Percentiles rank a stretch among this genome's conserved stretches.
These are phyloP conservation scores for Trifolium fragiferum DNA, from an alignment of 306 rosid species.

Conservation along the genomic window DNA sequence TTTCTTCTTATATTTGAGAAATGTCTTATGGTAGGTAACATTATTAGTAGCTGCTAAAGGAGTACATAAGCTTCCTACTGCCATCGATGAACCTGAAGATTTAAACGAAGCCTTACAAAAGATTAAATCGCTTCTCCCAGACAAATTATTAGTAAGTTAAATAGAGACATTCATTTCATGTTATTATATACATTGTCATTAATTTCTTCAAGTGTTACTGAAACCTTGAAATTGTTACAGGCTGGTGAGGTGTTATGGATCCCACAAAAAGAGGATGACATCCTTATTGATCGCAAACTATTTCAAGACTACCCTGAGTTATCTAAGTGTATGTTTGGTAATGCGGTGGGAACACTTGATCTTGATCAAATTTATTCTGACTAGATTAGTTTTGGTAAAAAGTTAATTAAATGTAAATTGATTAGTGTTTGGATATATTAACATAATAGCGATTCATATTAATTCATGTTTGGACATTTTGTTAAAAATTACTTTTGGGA, in stretches of 20 bases:
- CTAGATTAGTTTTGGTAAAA: no score
- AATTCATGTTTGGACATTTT: no score
- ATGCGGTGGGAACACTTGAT: no score
- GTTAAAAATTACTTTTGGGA: no score
- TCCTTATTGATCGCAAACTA: constrained; percentile 71
- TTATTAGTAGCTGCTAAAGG: constrained; percentile 92
- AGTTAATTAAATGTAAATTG: no score
- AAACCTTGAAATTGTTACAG: constrained; percentile 47
- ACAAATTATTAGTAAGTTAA: constrained; percentile 68
- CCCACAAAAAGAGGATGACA: constrained; percentile 84
- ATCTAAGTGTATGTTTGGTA: constrained; percentile 20
- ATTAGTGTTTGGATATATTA: no score
- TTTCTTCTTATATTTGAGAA: constrained; percentile 1
- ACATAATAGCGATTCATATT: no score
- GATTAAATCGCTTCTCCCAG: constrained; percentile 74
- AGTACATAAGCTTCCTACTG: constrained; percentile 72
- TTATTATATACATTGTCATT: constrained; percentile 11
- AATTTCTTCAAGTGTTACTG: neutral
- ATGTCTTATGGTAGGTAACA: constrained; percentile 57
- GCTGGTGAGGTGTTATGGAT: constrained; percentile 98
- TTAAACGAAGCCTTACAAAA: constrained; percentile 73
- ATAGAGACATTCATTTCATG: constrained; percentile 1
- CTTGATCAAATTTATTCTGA: no score
- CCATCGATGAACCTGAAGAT: constrained; percentile 67
- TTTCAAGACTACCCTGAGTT: constrained; percentile 81